phyloP scores from a whole-genome alignment of 257 asterid species.

The Ballota nigra region DNA sequence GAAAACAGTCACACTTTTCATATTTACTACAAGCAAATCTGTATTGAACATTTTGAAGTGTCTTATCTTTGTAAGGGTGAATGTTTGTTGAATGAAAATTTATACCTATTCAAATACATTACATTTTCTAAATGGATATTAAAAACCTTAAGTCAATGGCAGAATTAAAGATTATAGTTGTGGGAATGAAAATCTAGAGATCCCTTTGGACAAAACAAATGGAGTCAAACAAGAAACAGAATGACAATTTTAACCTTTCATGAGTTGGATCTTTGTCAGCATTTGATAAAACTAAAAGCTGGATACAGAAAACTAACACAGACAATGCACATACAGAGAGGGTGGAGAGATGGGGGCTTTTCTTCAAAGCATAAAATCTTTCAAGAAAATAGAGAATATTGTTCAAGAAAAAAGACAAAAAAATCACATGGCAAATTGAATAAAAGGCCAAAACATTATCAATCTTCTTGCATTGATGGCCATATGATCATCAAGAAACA shows the following conservation, averaged over 20 bases:
- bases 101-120: background rate
- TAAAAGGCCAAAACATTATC: conserved; percentile 43
- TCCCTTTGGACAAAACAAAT: conserved; percentile 3
- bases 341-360: background rate
- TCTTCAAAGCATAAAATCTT: conserved; percentile 40
- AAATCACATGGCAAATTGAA: conserved; percentile 64
- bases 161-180: background rate
- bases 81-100: background rate
- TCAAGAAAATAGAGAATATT: conserved; percentile 33
- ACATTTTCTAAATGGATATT: background rate
- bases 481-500: conserved; percentile 30
- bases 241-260: conserved; percentile 25
- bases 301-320: conserved; percentile 8
- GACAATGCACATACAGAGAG: conserved; percentile 3
- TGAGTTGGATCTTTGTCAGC: conserved; percentile 28
- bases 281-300: conserved; percentile 29
- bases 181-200: background rate
- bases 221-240: conserved; percentile 22
- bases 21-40: background rate
- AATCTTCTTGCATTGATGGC: conserved; percentile 19
- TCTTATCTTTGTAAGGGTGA: background rate
- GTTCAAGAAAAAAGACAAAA: conserved; percentile 42
- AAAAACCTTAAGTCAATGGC: background rate
- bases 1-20: background rate
- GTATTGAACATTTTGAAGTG: background rate